phyloP scores from a whole-genome alignment of 2,329 filamentous ascomycete species.

The Alternaria sp. region DNA sequence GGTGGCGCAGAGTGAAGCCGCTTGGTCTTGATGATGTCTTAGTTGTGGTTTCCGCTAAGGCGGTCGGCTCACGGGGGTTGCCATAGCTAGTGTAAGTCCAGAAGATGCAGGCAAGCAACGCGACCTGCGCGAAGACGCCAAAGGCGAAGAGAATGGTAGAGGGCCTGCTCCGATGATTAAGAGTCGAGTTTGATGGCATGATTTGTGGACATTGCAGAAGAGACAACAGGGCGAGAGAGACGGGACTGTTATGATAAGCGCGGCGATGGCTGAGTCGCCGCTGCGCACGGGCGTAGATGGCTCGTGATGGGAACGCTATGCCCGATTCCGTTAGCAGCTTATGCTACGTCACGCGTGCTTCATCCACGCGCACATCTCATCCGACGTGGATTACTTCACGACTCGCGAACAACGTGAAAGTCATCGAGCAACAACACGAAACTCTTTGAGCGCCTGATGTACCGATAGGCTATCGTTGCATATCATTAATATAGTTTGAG shows the following conservation, averaged over 20 bases:
- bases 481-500: neutral
- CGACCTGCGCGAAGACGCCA: slow-evolving; percentile 31
- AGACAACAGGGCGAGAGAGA: slow-evolving; percentile 11
- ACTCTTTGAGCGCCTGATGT: neutral
- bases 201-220: slow-evolving; percentile 25
- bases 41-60: slow-evolving; percentile 8
- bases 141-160: slow-evolving; percentile 20
- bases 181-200: slow-evolving; percentile 24
- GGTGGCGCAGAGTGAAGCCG: slow-evolving; percentile 38
- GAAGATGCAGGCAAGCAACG: slow-evolving; percentile 23
- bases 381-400: neutral
- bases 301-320: slow-evolving; percentile 19
- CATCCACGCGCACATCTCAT: slow-evolving; percentile 14
- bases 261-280: slow-evolving; percentile 26
- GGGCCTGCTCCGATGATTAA: slow-evolving; percentile 20
- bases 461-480: neutral
- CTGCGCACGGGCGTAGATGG: slow-evolving; percentile 19
- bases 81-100: slow-evolving; percentile 18
- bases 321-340: neutral
- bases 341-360: slow-evolving; percentile 11
- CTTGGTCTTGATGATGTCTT: slow-evolving; percentile 4
- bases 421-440: neutral
- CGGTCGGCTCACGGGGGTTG: slow-evolving; percentile 11
- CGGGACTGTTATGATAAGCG: slow-evolving; percentile 18
- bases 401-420: neutral